Percentiles rank a stretch among this genome's conserved stretches.
Conservation (phyloP, 2,329 filamentous ascomycete species). For the Cytospora piceicola region DNA sequence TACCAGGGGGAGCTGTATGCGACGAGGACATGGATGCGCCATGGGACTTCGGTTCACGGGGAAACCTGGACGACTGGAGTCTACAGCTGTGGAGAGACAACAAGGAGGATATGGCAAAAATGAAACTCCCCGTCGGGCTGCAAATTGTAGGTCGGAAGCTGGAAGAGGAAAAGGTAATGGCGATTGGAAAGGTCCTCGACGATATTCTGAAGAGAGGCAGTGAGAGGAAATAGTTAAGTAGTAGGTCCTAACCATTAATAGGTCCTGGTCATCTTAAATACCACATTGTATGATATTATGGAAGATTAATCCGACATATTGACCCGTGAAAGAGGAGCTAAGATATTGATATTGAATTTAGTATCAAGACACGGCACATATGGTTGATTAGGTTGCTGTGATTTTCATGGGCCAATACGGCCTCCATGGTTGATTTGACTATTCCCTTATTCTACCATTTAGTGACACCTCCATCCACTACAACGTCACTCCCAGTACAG, state of each 20-base stretch:
- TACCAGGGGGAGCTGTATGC: conserved; percentile 56
- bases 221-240: not conserved
- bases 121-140: conserved; percentile 53
- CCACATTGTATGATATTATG: too few relatives aligned
- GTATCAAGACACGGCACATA: too few relatives aligned
- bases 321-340: too few relatives aligned
- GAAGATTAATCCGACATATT: too few relatives aligned
- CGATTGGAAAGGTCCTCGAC: conserved; percentile 44
- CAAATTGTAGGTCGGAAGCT: conserved; percentile 56
- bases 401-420: too few relatives aligned
- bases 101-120: conserved; percentile 41
- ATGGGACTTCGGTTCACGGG: conserved; percentile 49
- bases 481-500: conserved; percentile 48
- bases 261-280: too few relatives aligned
- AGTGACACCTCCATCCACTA: conserved; percentile 50
- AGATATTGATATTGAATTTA: too few relatives aligned
- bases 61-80: conserved; percentile 57
- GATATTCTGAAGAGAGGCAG: conserved; percentile 32
- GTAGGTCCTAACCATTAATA: too few relatives aligned
- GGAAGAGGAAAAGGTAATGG: conserved; percentile 60
- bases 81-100: conserved; percentile 50
- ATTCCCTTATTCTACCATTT: conserved; percentile 39
- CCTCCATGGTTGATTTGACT: not conserved
- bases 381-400: too few relatives aligned
- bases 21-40: conserved; percentile 44